A percentile compares a stretch with the other conserved stretches of the same genome.
These are phyloP conservation scores for Evernia prunastri DNA, from an alignment of 495 filamentous ascomycete genomes.

Conservation along the genomic window DNA sequence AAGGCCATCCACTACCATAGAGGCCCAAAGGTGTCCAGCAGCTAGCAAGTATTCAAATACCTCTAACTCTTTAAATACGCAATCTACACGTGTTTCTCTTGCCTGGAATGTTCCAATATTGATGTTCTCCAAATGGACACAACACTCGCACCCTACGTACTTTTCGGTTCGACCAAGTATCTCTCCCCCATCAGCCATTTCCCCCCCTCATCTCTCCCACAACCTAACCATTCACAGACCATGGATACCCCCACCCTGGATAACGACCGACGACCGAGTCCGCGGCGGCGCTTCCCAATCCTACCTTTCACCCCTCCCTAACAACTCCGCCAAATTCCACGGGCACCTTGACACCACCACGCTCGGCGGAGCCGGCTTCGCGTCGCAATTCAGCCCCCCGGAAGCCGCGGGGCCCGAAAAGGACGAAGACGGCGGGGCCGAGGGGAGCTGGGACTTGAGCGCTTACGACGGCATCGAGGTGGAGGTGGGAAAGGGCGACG, in stretches of 20 bases:
- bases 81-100: background rate
- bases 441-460: constrained; percentile 49
- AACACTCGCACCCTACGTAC: constrained; percentile 1
- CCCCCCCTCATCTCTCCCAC: background rate
- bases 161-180: constrained; percentile 21
- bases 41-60: background rate
- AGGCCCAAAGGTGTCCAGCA: background rate
- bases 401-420: constrained; percentile 32
- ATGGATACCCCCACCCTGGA: constrained; percentile 59
- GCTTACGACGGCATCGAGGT: constrained; percentile 50
- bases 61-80: background rate
- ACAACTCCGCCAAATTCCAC: constrained; percentile 44
- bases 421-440: constrained; percentile 34
- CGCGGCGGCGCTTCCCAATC: constrained; percentile 64
- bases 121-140: background rate
- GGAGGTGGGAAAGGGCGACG: constrained; percentile 32
- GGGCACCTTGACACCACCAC: constrained; percentile 67
- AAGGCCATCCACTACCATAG: background rate
- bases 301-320: constrained; percentile 35
- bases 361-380: constrained; percentile 77
- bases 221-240: constrained; percentile 35
- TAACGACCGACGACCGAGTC: constrained; percentile 61
- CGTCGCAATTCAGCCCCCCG: constrained; percentile 55
- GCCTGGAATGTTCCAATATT: background rate
- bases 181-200: background rate